Base-by-base conservation (phyloP, 257 asterid genomes). In the Ajuga chamaepitys region DNA sequence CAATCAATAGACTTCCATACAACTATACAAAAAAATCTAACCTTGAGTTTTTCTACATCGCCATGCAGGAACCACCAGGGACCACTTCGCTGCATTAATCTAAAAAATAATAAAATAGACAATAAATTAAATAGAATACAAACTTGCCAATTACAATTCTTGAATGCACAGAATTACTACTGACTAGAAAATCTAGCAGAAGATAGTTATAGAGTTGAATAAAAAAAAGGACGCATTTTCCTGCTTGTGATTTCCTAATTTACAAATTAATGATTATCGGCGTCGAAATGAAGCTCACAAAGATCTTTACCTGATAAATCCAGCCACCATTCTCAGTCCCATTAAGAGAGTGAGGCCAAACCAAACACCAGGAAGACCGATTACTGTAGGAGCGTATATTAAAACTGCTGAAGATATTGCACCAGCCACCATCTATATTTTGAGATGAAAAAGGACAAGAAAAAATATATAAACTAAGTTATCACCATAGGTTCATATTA, bases 1-100 rank as follows among this genome's bases (percentile, higher is more conserved):
- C 21, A 6, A 4, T 5, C 48, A 38, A n/a, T 4, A 35, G 10
- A 18, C 32, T 25, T 46, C 9, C 7, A 6, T 16, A 14, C 34
- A 3, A 66, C 26, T 17, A 42, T 44, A 26, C 40, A 17, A 13
- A 41, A 59, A 40, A 45, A 38, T 70, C 85, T 58, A 44, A 84
- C 91, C 95, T 86, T 67, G 67, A 75, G 71, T 61, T 59, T 72
- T 22, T 71, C 70, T 45, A 68, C 59, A 68, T 75, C 83, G 40
- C 72, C 76, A 68, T 89, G 97, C 73, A 93, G 78, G 77, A 93
- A 93, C 98, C 98, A 93, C 98, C 98, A 93, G 1, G 98, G 98
- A 52, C 97, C 85, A 32, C 30, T 74, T 63, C 59, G 77, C 9
- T 88, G 82, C 65, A 77, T 62, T 61, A 93, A 71, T 78, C 98